These are phyloP conservation scores for Syzygium jambos DNA, from an alignment of 345 rosid genomes.

Conservation along the genomic window DNA sequence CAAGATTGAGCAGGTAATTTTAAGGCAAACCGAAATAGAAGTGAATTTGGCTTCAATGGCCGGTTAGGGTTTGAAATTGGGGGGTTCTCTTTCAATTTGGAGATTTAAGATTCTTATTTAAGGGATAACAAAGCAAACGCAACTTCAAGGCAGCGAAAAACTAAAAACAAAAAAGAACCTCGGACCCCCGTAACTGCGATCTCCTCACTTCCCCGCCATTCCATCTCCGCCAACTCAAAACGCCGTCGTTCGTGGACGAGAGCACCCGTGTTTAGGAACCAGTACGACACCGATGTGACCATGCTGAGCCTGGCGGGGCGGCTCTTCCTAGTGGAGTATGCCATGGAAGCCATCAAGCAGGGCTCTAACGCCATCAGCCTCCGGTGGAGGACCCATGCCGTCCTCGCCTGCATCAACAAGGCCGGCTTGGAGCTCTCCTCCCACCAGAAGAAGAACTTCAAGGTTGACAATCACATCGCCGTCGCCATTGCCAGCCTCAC, in stretches of 20 bases:
- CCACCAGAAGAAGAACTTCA: slow-evolving; percentile 93
- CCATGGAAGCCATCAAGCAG: slow-evolving; percentile 98
- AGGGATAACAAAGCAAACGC: neutral
- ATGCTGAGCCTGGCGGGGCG: slow-evolving; percentile 84
- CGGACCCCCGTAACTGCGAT: neutral
- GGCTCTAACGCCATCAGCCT: slow-evolving; percentile 95
- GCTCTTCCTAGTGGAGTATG: slow-evolving; percentile 93
- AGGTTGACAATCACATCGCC: slow-evolving; percentile 88
- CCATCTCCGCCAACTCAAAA: neutral
- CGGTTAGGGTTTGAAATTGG: too few species aligned
- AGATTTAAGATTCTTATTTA: too few species aligned
- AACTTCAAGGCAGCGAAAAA: neutral
- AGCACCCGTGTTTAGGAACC: slow-evolving; percentile 71
- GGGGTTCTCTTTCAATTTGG: too few species aligned
- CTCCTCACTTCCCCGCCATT: neutral
- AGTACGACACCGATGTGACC: slow-evolving; percentile 84
- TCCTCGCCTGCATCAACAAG: slow-evolving; percentile 79
- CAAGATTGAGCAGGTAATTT: too few species aligned
- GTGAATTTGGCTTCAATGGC: too few species aligned
- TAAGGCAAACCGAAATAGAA: too few species aligned
- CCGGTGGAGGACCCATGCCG: slow-evolving; percentile 83
- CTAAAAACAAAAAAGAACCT: neutral
- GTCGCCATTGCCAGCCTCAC: slow-evolving; percentile 91
- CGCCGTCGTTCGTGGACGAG: neutral
- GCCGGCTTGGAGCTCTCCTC: slow-evolving; percentile 85